Evolutionary conservation across 805 yeast species (phyloP).

Genomic region (Starmerella powellii): DNA sequence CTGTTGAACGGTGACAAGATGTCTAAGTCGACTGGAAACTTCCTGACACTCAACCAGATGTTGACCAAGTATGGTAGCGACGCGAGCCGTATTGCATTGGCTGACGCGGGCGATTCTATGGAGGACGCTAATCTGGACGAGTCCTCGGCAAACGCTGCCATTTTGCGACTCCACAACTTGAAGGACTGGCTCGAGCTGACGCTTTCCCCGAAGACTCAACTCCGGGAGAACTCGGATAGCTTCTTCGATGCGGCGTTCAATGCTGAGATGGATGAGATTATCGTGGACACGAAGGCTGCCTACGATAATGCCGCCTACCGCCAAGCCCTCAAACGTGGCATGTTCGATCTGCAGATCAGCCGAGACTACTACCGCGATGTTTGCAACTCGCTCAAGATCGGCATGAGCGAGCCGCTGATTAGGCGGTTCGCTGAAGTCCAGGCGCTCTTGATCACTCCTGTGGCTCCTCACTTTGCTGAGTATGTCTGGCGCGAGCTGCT

Average conservation of each 20-base stretch:
- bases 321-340: constrained; percentile 77
- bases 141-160: constrained; percentile 92
- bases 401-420: constrained; percentile 75
- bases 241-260: constrained; percentile 86
- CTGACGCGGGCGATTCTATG: constrained; percentile 95
- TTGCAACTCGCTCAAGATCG: constrained; percentile 33
- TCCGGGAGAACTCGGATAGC: constrained; percentile 38
- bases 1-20: constrained; percentile 91
- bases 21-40: constrained; percentile 97
- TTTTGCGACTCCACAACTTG: constrained; percentile 77
- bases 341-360: constrained; percentile 87
- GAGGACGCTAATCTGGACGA: constrained; percentile 99
- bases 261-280: constrained; percentile 77
- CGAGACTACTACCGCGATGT: constrained; percentile 94
- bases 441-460: constrained; percentile 71
- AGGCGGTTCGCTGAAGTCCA: constrained; percentile 76
- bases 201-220: constrained; percentile 35
- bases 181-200: constrained; percentile 93
- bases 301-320: constrained; percentile 69
- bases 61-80: constrained; percentile 91
- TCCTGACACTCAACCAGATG: constrained; percentile 76
- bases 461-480: constrained; percentile 94
- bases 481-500: constrained; percentile 75
- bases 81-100: constrained; percentile 92
- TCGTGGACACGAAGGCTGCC: constrained; percentile 59